Conservation (phyloP, 306 rosid species). For the Prunus davidiana region DNA sequence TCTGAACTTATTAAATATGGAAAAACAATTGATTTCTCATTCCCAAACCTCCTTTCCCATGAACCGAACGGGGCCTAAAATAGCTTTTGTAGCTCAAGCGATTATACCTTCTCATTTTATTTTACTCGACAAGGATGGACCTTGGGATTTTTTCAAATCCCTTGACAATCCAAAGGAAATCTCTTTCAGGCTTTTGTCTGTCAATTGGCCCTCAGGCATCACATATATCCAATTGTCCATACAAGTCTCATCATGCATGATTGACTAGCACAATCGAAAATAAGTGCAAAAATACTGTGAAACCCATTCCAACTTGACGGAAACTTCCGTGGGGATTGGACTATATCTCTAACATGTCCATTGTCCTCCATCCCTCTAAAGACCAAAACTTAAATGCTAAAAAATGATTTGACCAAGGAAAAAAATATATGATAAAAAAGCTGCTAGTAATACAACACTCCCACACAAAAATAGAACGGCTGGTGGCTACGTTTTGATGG, state of each 20-base stretch:
- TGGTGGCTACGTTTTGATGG: not conserved
- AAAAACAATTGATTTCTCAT: too few species aligned
- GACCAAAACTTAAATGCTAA: not conserved
- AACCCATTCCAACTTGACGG: not conserved
- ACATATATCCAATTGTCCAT: not conserved
- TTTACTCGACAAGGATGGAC: not conserved
- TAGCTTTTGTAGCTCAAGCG: too few species aligned
- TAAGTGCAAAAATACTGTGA: slow-evolving; percentile 5
- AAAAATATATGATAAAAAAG: not conserved
- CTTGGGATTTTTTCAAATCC: not conserved
- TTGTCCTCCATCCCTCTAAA: not conserved
- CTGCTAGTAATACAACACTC: not conserved
- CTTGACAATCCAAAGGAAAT: slow-evolving; percentile 1
- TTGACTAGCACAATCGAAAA: slow-evolving; percentile 5
- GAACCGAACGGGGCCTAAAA: too few species aligned
- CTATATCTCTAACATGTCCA: slow-evolving; percentile 1
- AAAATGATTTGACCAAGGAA: not conserved
- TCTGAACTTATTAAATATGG: too few species aligned
- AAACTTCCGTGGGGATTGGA: not conserved
- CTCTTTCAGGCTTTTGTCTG: not conserved
- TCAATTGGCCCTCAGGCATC: not conserved
- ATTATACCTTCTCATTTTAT: too few species aligned
- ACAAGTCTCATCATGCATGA: slow-evolving; percentile 8
- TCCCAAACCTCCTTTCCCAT: too few species aligned
- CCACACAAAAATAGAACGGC: not conserved